phyloP scores from a whole-genome alignment of 177 flowering plant genomes.

The Vitis hybrid region DNA sequence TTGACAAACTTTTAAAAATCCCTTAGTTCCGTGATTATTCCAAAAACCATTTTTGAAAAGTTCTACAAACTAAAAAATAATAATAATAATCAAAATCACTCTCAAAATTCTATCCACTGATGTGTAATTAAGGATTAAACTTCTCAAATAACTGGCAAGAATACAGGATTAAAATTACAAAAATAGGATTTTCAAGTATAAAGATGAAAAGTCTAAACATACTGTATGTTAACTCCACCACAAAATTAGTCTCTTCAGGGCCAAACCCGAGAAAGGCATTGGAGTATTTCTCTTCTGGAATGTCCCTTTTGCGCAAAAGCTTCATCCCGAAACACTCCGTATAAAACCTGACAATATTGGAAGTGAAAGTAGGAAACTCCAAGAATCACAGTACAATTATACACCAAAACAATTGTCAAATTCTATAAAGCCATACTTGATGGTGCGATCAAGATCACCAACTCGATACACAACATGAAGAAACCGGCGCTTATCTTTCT shows the following conservation, averaged over 20 bases:
- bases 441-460: conserved; percentile 83
- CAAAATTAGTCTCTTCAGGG: conserved; percentile 83
- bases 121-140: background rate
- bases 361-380: background rate
- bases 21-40: too few relatives aligned
- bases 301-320: conserved; percentile 83
- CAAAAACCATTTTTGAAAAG: too few relatives aligned
- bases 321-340: conserved; percentile 95
- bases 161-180: background rate
- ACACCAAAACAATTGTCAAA: background rate
- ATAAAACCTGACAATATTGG: conserved; percentile 58
- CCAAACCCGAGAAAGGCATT: conserved; percentile 99
- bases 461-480: conserved; percentile 89
- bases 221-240: conserved; percentile 94
- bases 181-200: background rate
- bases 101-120: too few relatives aligned
- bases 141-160: background rate
- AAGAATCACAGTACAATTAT: background rate
- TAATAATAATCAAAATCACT: too few relatives aligned
- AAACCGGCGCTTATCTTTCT: conserved; percentile 73
- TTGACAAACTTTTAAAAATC: too few relatives aligned
- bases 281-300: conserved; percentile 96
- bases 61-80: too few relatives aligned
- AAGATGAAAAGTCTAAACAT: conserved; percentile 19
- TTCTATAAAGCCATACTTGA: conserved; percentile 44